Conservation (phyloP, 2,329 filamentous ascomycete species). For the Alternaria sp. region DNA sequence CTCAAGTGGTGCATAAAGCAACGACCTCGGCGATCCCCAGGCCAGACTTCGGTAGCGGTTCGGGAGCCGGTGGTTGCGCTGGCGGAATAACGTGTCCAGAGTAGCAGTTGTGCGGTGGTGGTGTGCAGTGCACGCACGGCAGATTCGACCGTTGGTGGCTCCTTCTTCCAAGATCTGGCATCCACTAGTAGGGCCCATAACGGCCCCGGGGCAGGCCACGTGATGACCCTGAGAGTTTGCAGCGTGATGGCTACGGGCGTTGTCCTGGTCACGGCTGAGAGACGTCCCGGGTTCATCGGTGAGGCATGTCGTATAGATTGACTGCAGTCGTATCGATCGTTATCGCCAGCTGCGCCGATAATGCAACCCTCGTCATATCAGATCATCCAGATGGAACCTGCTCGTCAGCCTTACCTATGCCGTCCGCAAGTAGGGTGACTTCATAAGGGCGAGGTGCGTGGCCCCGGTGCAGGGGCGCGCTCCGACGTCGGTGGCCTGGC, state of each 20-base stretch:
- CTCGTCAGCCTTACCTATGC: slow-evolving; percentile 22
- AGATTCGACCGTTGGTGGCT: background rate
- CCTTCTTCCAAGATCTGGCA: background rate
- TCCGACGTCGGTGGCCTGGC: slow-evolving; percentile 24
- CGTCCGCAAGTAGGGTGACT: slow-evolving; percentile 14
- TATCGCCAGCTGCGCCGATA: slow-evolving; percentile 3
- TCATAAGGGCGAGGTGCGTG: slow-evolving; percentile 22
- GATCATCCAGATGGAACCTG: slow-evolving; percentile 2
- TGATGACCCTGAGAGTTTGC: background rate
- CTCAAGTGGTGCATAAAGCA: slow-evolving; percentile 26
- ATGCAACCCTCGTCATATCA: slow-evolving; percentile 6
- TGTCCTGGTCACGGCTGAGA: background rate
- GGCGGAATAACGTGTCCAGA: background rate
- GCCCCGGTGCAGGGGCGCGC: slow-evolving; percentile 25
- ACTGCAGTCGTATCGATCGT: background rate
- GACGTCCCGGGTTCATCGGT: background rate
- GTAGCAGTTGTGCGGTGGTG: background rate
- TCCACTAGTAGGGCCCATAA: background rate
- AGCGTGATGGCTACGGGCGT: background rate
- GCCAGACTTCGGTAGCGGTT: slow-evolving; percentile 9
- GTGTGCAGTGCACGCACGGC: background rate
- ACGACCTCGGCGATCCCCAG: slow-evolving; percentile 9
- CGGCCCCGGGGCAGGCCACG: background rate
- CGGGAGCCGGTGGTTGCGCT: background rate
- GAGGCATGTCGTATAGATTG: background rate